A percentile compares a stretch with the other conserved stretches of the same genome.
Conservation (phyloP, 768 basidiomycete genomes). For the Tricholoma furcatifolium region DNA sequence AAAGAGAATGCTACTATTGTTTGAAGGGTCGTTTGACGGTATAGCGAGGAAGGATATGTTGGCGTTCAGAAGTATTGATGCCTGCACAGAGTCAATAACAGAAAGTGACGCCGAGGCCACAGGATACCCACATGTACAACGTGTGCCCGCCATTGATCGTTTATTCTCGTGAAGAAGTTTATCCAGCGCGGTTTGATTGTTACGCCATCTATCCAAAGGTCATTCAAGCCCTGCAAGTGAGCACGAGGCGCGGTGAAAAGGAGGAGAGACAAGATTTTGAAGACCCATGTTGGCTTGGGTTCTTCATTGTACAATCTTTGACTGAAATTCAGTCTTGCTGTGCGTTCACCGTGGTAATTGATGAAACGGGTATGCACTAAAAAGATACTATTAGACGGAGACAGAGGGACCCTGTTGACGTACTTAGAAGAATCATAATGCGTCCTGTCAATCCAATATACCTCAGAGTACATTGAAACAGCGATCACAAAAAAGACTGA, state of each 20-base stretch:
- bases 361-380: conserved; percentile 26
- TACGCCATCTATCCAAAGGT: conserved; percentile 22
- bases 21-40: conserved; percentile 35
- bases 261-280: too few relatives aligned
- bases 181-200: conserved; percentile 36
- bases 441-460: conserved; percentile 2
- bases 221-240: too few relatives aligned
- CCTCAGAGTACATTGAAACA: not conserved
- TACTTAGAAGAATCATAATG: conserved; percentile 12
- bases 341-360: conserved; percentile 41
- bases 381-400: not conserved
- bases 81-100: not conserved
- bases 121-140: not conserved
- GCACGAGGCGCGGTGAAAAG: too few relatives aligned
- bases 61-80: conserved; percentile 34
- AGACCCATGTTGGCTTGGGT: conserved; percentile 27
- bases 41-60: conserved; percentile 52
- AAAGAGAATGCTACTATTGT: conserved; percentile 19
- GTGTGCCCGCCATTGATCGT: conserved; percentile 17
- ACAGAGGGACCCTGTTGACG: not conserved
- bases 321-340: conserved; percentile 36
- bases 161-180: conserved; percentile 33
- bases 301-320: conserved; percentile 28
- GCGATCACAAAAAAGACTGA: not conserved
- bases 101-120: not conserved